Base-by-base conservation (phyloP, 2,329 filamentous ascomycete species). In the Xylaria sp. region DNA sequence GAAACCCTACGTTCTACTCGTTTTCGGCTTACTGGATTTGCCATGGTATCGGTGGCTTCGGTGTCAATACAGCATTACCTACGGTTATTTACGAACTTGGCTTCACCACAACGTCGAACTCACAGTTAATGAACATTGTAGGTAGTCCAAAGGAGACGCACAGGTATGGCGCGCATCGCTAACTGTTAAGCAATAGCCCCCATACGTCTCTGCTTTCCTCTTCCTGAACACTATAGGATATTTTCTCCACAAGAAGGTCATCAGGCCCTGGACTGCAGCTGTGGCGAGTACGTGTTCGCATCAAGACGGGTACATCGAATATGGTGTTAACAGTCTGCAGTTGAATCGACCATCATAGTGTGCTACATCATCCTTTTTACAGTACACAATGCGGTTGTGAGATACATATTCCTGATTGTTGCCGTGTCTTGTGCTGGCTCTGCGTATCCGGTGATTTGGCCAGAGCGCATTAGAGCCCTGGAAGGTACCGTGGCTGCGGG, bases 121-220 rank as follows among this genome's bases (percentile, higher is more conserved):
- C 74, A 7, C 74, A 76, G 60, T 55, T 76, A 48, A 76, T 76
- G 74, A 76, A 74, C 39, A 76, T 76, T 39, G 68, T 70, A 57
- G 48, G 66, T 60, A 20, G 18, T 44, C 19, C 4, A 17, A 47
- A n/a, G 29, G 13, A 1, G 6, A 19, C 29, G 6, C 8, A 21
- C 16, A 39, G 6, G 43, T 17, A 6, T n/a, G 7, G 11, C 6
- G 2, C 7, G 7, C 17, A 26, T 44, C 7, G 16, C 45, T 55
- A 44, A 58, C 16, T 7, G 26, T 8, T 13, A 39, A 2, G n/a
- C 20, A 18, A 37, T 44, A 72, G 73, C 72, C 72, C 13, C 72
- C 72, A 1, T 74, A 72, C 9, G 62, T 73, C 7, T 63, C 65
- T 9, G 70, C 69, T 9, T 76, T 75, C 48, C 26, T 74, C 37